phyloP scores from a whole-genome alignment of 2,329 filamentous ascomycete genomes.

The Lachnellula cervina region DNA sequence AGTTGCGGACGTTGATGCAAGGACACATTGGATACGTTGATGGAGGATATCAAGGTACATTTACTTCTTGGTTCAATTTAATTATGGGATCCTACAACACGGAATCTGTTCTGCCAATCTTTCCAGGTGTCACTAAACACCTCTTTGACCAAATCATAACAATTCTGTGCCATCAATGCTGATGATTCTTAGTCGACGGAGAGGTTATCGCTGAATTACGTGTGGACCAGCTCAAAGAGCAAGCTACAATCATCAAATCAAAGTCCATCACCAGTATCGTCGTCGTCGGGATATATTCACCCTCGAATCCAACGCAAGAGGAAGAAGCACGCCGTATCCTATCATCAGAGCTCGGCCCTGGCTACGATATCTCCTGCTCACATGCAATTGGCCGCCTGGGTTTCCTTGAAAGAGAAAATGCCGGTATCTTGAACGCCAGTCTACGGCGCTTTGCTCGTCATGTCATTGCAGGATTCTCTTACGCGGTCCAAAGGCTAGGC shows the following conservation, averaged over 20 bases:
- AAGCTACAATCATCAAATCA: constrained; percentile 27
- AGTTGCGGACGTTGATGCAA: constrained; percentile 41
- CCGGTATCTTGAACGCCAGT: constrained; percentile 58
- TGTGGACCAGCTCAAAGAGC: constrained; percentile 24
- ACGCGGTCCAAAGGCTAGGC: constrained; percentile 46
- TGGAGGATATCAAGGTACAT: constrained; percentile 32
- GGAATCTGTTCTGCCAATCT: background rate
- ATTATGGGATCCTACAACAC: background rate
- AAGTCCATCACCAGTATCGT: constrained; percentile 43
- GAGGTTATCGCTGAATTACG: constrained; percentile 19
- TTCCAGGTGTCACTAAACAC: background rate
- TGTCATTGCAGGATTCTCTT: constrained; percentile 52
- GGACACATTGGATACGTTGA: constrained; percentile 46
- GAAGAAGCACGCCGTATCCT: constrained; percentile 44
- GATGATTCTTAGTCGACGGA: constrained; percentile 23
- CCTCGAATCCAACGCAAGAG: constrained; percentile 53
- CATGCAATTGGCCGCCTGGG: constrained; percentile 43
- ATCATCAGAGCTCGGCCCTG: constrained; percentile 31
- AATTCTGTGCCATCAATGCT: background rate
- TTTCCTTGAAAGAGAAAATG: constrained; percentile 59
- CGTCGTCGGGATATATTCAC: constrained; percentile 53
- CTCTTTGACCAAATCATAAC: constrained; percentile 1
- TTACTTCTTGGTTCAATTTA: background rate
- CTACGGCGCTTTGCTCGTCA: constrained; percentile 53
- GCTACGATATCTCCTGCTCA: constrained; percentile 46